phyloP scores from a whole-genome alignment of 805 yeast species.

The Kazachstania viticola region DNA sequence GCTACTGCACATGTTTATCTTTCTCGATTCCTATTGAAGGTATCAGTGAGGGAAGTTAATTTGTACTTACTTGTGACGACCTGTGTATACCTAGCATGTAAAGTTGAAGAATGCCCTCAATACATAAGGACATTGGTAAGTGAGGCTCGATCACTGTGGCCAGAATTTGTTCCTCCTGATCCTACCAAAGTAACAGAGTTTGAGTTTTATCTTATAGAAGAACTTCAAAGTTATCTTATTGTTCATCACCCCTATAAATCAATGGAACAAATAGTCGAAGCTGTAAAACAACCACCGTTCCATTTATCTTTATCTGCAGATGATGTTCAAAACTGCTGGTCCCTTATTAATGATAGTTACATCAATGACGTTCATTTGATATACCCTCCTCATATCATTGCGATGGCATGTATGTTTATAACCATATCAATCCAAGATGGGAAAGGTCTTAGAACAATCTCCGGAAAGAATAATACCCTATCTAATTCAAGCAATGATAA shows the following conservation, averaged over 20 bases:
- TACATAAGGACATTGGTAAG: slow-evolving; percentile 74
- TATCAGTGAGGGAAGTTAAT: slow-evolving; percentile 70
- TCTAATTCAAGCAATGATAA: not conserved
- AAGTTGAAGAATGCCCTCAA: slow-evolving; percentile 91
- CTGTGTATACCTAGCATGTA: slow-evolving; percentile 80
- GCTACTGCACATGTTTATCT: slow-evolving; percentile 84
- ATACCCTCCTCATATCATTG: slow-evolving; percentile 83
- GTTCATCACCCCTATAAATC: slow-evolving; percentile 69
- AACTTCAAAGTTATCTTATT: slow-evolving; percentile 60
- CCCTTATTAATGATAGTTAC: slow-evolving; percentile 78
- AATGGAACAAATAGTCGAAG: slow-evolving; percentile 39
- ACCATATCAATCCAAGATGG: slow-evolving; percentile 34
- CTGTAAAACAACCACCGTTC: slow-evolving; percentile 27
- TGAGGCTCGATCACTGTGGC: slow-evolving; percentile 88
- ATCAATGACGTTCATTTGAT: slow-evolving; percentile 76
- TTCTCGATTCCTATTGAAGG: slow-evolving; percentile 63
- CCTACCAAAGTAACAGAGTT: slow-evolving; percentile 87
- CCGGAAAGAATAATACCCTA: slow-evolving; percentile 11
- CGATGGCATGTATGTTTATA: slow-evolving; percentile 70
- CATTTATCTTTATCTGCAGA: slow-evolving; percentile 34
- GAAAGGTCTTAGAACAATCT: slow-evolving; percentile 1
- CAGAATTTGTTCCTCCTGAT: slow-evolving; percentile 87
- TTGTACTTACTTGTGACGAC: slow-evolving; percentile 73
- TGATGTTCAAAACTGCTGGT: slow-evolving; percentile 82
- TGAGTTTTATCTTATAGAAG: slow-evolving; percentile 88